A percentile compares a stretch with the other conserved stretches of the same genome.
Evolutionary conservation across 1,139 yeast genomes (phyloP).

Genomic region (Lodderomyces metapsilosis): DNA sequence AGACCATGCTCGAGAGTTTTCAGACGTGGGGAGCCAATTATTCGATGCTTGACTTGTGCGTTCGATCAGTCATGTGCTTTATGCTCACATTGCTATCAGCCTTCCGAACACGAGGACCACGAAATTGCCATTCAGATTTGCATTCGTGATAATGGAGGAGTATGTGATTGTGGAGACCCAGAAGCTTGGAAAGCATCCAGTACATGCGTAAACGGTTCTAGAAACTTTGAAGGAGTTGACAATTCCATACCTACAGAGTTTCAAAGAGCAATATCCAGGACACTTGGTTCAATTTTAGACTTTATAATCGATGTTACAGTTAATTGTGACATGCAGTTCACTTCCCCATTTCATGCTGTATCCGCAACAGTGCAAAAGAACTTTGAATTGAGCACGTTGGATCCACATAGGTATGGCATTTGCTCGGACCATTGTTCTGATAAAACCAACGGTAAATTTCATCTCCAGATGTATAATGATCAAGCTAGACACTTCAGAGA

Average conservation of each 20-base stretch:
- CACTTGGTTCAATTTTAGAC: conserved; percentile 63
- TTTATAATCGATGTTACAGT: conserved; percentile 72
- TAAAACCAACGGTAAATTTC: conserved; percentile 49
- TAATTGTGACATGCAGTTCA: conserved; percentile 39
- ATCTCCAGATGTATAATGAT: conserved; percentile 71
- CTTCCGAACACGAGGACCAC: conserved; percentile 72
- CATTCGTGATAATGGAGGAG: conserved; percentile 83
- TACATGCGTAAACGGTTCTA: conserved; percentile 32
- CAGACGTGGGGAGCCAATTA: conserved; percentile 82
- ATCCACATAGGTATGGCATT: conserved; percentile 32
- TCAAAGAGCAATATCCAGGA: conserved; percentile 31
- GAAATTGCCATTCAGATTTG: conserved; percentile 71
- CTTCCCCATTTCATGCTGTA: conserved; percentile 23
- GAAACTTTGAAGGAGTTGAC: conserved; percentile 14
- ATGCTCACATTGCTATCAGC: conserved; percentile 75
- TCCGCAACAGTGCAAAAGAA: conserved; percentile 23
- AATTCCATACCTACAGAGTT: conserved; percentile 35
- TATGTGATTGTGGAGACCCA: conserved; percentile 68
- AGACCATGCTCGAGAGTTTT: conserved; percentile 79
- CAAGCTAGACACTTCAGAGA: conserved; percentile 74
- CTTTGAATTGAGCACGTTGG: conserved; percentile 29
- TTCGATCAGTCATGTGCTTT: conserved; percentile 84
- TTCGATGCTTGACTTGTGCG: conserved; percentile 81
- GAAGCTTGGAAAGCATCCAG: conserved; percentile 52
- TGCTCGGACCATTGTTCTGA: conserved; percentile 32